Conservation (phyloP, 176 grass and related monocot genomes). For the Pontederia paniculata region DNA sequence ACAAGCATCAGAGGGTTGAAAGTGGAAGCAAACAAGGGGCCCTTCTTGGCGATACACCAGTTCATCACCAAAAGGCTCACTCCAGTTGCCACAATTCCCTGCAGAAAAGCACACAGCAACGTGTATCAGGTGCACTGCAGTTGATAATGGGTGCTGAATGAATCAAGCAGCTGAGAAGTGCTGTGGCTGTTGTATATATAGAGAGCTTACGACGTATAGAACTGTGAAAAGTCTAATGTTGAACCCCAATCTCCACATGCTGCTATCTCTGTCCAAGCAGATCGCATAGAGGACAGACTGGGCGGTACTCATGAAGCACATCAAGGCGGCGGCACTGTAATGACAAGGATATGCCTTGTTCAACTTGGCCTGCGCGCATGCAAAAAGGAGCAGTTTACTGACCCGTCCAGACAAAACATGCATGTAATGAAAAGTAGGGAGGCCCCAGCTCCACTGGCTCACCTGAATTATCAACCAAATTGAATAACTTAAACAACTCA, state of each 20-base stretch:
- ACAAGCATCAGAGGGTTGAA: slow-evolving; percentile 56
- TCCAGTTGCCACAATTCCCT: slow-evolving; percentile 46
- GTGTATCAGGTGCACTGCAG: background rate
- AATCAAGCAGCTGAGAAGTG: no score
- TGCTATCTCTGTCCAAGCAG: slow-evolving; percentile 19
- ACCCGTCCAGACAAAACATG: no score
- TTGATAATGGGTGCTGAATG: no score
- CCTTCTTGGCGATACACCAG: slow-evolving; percentile 74
- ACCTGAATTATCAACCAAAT: slow-evolving; percentile 64
- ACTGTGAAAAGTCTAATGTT: slow-evolving; percentile 41
- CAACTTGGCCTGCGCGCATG: slow-evolving; percentile 37
- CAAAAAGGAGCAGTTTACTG: background rate
- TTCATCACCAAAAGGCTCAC: slow-evolving; percentile 47
- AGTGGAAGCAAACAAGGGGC: slow-evolving; percentile 39
- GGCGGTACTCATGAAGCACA: slow-evolving; percentile 59
- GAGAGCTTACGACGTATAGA: slow-evolving; percentile 26
- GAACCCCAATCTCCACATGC: slow-evolving; percentile 35
- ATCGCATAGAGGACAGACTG: slow-evolving; percentile 44
- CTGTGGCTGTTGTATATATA: no score
- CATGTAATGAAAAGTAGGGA: background rate
- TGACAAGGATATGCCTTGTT: slow-evolving; percentile 46
- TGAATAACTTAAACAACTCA: slow-evolving; percentile 61
- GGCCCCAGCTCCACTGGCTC: background rate
- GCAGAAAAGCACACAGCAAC: background rate
- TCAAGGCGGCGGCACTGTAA: slow-evolving; percentile 60